phyloP scores from a whole-genome alignment of 805 yeast genomes.

The Diddensiella caesifluorescens region DNA sequence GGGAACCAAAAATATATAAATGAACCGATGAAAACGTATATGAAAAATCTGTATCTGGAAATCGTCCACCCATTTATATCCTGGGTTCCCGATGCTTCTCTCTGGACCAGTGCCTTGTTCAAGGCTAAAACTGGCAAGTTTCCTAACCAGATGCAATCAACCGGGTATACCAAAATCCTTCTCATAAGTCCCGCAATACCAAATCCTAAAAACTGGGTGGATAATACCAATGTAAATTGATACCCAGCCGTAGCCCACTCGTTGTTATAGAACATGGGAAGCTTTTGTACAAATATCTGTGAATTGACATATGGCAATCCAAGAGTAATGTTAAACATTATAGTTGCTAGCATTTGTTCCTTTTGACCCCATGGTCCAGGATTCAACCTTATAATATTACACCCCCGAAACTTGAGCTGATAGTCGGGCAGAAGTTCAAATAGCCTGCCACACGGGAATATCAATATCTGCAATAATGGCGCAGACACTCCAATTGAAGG shows the following conservation, averaged over 20 bases:
- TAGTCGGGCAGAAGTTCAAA: conserved; percentile 40
- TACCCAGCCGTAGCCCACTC: conserved; percentile 39
- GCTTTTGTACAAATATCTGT: conserved; percentile 20
- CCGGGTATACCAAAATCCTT: conserved; percentile 44
- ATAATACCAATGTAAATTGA: conserved; percentile 40
- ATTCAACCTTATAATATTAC: conserved; percentile 40
- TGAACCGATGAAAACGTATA: conserved; percentile 36
- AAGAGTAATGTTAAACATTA: conserved; percentile 9
- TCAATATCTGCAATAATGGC: conserved; percentile 38
- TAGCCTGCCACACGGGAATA: conserved; percentile 49
- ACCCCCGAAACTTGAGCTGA: conserved; percentile 38
- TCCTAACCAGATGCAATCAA: conserved; percentile 43
- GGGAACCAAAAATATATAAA: conserved; percentile 65
- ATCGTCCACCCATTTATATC: conserved; percentile 51
- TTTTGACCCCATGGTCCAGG: conserved; percentile 60
- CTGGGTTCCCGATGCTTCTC: conserved; percentile 17
- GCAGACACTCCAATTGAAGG: conserved; percentile 43
- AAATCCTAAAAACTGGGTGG: conserved; percentile 51
- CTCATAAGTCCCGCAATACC: conserved; percentile 53
- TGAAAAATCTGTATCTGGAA: conserved; percentile 46
- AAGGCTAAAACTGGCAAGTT: conserved; percentile 54
- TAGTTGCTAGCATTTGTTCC: conserved; percentile 60
- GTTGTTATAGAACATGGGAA: conserved; percentile 20
- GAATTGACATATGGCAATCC: conserved; percentile 13
- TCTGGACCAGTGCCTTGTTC: conserved; percentile 39